phyloP scores from a whole-genome alignment of 352 stramenopile species.

The Globisporangium cylindrosporum region DNA sequence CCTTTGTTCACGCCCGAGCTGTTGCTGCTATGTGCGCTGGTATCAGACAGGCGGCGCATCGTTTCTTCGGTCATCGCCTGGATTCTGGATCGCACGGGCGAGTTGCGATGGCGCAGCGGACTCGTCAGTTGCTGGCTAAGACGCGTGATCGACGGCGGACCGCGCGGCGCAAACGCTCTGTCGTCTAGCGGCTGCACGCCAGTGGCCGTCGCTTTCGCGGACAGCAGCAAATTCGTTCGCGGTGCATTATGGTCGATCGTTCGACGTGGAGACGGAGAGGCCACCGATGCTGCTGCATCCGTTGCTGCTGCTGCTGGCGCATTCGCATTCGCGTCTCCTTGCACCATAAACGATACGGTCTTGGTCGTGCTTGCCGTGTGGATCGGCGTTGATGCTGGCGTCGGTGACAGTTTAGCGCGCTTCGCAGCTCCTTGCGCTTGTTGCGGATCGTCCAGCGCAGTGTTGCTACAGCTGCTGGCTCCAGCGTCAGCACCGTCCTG shows the following conservation, averaged over 20 bases:
- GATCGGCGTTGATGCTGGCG: neutral
- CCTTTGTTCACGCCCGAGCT: slow-evolving; percentile 2
- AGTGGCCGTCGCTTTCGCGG: slow-evolving; percentile 10
- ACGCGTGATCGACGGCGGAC: slow-evolving; percentile 17
- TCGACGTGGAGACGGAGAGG: slow-evolving; percentile 15
- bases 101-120: slow-evolving; percentile 23
- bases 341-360: slow-evolving; percentile 3
- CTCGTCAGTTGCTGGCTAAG: slow-evolving; percentile 22
- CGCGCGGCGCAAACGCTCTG: slow-evolving; percentile 14
- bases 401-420: slow-evolving; percentile 13
- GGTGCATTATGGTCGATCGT: neutral
- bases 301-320: neutral
- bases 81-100: slow-evolving; percentile 16
- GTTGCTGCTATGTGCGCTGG: neutral
- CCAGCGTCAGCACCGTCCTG: slow-evolving; percentile 19
- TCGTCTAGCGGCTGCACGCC: slow-evolving; percentile 20
- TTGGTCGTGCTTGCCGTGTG: slow-evolving; percentile 2
- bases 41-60: slow-evolving; percentile 18
- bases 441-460: slow-evolving; percentile 6
- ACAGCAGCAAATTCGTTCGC: slow-evolving; percentile 10
- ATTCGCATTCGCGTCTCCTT: neutral
- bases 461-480: slow-evolving; percentile 4
- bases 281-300: neutral
- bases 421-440: slow-evolving; percentile 3
- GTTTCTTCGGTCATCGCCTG: slow-evolving; percentile 21